Percentiles rank a stretch among this genome's conserved stretches.
Evolutionary conservation across 768 basidiomycete species (phyloP).

Genomic region (Serpula lacrymans): DNA sequence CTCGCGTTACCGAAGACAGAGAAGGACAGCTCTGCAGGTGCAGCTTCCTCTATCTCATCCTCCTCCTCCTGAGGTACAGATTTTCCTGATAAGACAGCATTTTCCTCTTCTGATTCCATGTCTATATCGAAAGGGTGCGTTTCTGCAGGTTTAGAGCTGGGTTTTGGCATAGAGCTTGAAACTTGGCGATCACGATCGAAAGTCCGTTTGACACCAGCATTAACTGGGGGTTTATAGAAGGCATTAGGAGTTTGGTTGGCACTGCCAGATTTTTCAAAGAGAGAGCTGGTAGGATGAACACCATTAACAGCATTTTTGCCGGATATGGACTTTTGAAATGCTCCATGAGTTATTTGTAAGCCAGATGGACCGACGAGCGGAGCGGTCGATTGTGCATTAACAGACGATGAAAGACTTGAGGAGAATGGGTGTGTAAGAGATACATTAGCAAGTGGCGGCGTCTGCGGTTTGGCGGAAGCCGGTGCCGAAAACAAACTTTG

Average conservation of each 20-base stretch:
- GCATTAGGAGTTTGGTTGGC: constrained; percentile 60
- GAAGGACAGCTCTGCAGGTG: constrained; percentile 19
- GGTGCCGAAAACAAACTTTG: neutral
- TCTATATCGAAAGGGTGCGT: constrained; percentile 11
- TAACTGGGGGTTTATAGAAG: constrained; percentile 56
- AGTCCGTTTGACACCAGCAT: constrained; percentile 13
- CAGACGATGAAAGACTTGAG: constrained; percentile 2
- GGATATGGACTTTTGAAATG: constrained; percentile 8
- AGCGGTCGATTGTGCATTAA: too few relatives aligned
- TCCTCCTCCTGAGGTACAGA: constrained; percentile 4
- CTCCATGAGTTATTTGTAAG: constrained; percentile 5
- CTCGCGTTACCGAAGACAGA: constrained; percentile 24
- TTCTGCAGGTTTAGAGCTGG: constrained; percentile 3
- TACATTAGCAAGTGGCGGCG: constrained; percentile 5
- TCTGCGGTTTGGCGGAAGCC: neutral
- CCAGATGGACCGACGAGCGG: constrained; percentile 13
- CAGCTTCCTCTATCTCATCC: constrained; percentile 5
- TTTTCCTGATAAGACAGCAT: too few relatives aligned
- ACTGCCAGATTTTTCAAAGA: constrained; percentile 43
- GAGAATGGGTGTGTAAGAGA: constrained; percentile 9
- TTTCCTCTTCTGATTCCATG: constrained; percentile 11
- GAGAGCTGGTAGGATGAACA: constrained; percentile 14
- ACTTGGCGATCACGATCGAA: constrained; percentile 8
- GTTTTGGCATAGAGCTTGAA: constrained; percentile 4
- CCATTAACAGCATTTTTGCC: constrained; percentile 13